These are phyloP conservation scores for Byssoonygena ceratinophila DNA, from an alignment of 2,329 filamentous ascomycete species.

Conservation along the genomic window DNA sequence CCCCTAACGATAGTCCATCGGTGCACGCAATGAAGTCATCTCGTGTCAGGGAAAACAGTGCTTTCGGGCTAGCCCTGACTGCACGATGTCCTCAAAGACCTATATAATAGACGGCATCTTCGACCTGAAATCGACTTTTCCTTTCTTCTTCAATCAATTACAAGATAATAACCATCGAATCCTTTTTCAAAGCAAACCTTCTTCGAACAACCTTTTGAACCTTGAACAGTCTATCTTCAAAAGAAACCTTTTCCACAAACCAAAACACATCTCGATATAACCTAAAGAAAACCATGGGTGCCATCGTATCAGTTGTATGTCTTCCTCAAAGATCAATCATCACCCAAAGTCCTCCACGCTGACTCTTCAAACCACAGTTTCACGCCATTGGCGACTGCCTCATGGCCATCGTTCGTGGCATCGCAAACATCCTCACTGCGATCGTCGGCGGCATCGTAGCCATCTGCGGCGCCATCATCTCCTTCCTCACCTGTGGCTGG, in stretches of 20 bases:
- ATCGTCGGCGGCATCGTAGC: slow-evolving; percentile 58
- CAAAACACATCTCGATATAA: slow-evolving; percentile 36
- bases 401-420: slow-evolving; percentile 58
- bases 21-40: too few relatives aligned
- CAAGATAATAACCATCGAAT: too few relatives aligned
- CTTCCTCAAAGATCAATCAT: neutral
- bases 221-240: neutral
- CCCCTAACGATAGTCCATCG: too few relatives aligned
- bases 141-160: neutral
- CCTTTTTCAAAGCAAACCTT: too few relatives aligned
- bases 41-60: too few relatives aligned
- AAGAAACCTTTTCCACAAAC: neutral
- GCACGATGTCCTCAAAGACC: too few relatives aligned
- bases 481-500: slow-evolving; percentile 47
- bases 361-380: slow-evolving; percentile 28
- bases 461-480: slow-evolving; percentile 56
- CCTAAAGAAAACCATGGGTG: slow-evolving; percentile 55
- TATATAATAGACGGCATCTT: neutral
- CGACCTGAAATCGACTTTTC: too few relatives aligned
- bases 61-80: too few relatives aligned
- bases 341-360: neutral
- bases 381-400: slow-evolving; percentile 55
- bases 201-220: too few relatives aligned
- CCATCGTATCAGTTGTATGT: slow-evolving; percentile 71
- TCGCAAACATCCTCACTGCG: slow-evolving; percentile 53